Evolutionary conservation across 306 rosid species (phyloP).

Genomic region (Prunus mume): DNA sequence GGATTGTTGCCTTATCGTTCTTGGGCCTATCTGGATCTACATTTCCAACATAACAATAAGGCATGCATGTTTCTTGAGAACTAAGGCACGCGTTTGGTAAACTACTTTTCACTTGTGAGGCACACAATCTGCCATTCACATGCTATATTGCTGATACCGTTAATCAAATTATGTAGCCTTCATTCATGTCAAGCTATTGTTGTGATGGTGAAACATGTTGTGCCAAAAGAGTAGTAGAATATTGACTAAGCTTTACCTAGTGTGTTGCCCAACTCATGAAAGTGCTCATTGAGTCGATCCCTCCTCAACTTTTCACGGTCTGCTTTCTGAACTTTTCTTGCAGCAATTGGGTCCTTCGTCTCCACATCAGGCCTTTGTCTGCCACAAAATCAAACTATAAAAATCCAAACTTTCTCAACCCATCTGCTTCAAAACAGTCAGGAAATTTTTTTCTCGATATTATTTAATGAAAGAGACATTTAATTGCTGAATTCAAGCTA

Average conservation of each 20-base stretch:
- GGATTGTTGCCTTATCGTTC: constrained; percentile 91
- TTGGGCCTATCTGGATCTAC: constrained; percentile 88
- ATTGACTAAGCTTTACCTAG: constrained; percentile 48
- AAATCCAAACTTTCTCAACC: neutral
- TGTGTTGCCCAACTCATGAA: constrained; percentile 61
- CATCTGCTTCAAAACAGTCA: neutral
- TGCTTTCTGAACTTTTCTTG: constrained; percentile 80
- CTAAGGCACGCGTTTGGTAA: neutral
- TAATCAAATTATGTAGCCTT: neutral
- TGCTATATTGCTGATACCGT: neutral
- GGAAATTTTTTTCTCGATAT: neutral
- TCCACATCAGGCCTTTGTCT: constrained; percentile 59
- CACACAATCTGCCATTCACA: neutral
- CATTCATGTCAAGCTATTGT: neutral
- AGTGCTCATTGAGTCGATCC: constrained; percentile 78
- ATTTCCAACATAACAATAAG: constrained; percentile 25
- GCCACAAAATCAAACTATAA: constrained; percentile 6
- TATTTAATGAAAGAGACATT: neutral
- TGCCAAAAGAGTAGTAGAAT: neutral
- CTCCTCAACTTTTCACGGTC: constrained; percentile 92
- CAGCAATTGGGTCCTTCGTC: constrained; percentile 51
- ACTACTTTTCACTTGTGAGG: neutral
- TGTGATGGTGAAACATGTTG: neutral
- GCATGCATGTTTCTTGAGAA: neutral
- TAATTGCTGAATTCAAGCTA: constrained; percentile 1